A percentile compares a stretch with the other conserved stretches of the same genome.
These are phyloP conservation scores for Nemania serpens DNA, from an alignment of 2,329 filamentous ascomycete species.

Conservation along the genomic window DNA sequence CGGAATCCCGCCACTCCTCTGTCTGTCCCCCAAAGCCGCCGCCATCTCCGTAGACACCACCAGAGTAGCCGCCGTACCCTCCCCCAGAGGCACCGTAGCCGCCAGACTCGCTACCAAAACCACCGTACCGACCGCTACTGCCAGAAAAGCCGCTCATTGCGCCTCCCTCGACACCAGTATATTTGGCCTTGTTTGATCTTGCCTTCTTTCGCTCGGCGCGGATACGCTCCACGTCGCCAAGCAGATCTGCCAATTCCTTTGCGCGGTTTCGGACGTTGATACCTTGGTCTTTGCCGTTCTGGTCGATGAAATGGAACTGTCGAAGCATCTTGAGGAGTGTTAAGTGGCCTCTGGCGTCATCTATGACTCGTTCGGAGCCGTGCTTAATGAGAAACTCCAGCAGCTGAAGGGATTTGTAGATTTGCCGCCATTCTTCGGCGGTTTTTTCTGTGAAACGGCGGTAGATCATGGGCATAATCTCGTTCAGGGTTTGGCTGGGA, in stretches of 20 bases:
- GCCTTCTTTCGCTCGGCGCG: conserved; percentile 86
- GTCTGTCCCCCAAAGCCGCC: conserved; percentile 86
- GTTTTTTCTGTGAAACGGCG: conserved; percentile 98
- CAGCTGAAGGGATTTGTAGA: conserved; percentile 97
- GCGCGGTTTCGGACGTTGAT: conserved; percentile 96
- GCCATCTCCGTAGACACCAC: conserved; percentile 90
- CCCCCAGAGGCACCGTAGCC: conserved; percentile 65
- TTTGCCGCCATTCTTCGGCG: conserved; percentile 98
- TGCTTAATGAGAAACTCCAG: conserved; percentile 98
- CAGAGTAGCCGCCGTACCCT: conserved; percentile 65
- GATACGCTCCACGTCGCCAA: conserved; percentile 89
- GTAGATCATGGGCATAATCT: conserved; percentile 99
- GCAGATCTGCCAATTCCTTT: conserved; percentile 92
- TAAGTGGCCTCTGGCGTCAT: conserved; percentile 93
- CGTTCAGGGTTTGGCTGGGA: conserved; percentile 86
- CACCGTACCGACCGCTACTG: conserved; percentile 71
- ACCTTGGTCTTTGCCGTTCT: conserved; percentile 97
- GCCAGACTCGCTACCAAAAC: conserved; percentile 87
- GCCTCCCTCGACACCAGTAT: conserved; percentile 88
- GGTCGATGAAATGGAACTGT: conserved; percentile 96
- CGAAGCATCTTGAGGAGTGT: conserved; percentile 97
- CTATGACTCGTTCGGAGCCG: conserved; percentile 94
- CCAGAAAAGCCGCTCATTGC: conserved; percentile 63
- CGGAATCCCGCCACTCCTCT: conserved; percentile 70
- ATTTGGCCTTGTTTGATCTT: conserved; percentile 87